These are phyloP conservation scores for Sungouiella thailandica DNA, from an alignment of 805 yeast species.

Conservation along the genomic window DNA sequence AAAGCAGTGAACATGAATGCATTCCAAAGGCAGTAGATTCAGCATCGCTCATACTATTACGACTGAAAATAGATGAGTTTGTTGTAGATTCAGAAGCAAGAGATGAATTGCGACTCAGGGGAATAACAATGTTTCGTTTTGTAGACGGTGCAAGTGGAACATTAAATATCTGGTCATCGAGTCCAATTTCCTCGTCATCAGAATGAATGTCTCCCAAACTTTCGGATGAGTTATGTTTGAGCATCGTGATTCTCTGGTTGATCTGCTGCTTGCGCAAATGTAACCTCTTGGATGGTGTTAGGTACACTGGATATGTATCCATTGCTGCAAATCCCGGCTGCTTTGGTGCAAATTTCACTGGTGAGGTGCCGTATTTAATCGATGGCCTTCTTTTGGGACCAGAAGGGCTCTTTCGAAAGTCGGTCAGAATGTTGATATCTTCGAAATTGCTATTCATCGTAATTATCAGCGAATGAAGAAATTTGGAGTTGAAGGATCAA, in stretches of 20 bases:
- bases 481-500: too few species aligned
- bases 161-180: background rate
- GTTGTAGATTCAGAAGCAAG: background rate
- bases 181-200: conserved; percentile 2
- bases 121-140: background rate
- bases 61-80: conserved; percentile 1
- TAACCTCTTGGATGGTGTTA: conserved; percentile 29
- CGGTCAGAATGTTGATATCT: background rate
- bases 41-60: background rate
- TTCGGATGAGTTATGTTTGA: conserved; percentile 5
- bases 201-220: background rate
- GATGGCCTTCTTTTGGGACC: too few species aligned
- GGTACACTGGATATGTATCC: conserved; percentile 20
- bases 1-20: too few species aligned
- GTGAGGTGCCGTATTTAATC: too few species aligned
- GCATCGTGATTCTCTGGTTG: conserved; percentile 19
- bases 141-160: background rate
- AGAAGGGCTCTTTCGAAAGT: too few species aligned
- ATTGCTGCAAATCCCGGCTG: conserved; percentile 13
- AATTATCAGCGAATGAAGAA: background rate
- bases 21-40: too few species aligned
- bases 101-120: background rate
- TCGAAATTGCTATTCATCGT: conserved; percentile 1
- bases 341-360: too few species aligned
- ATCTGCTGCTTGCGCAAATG: conserved; percentile 21